Evolutionary conservation across 2,329 filamentous ascomycete genomes (phyloP).

Genomic region (Aspergillus oerlinghausenensis): DNA sequence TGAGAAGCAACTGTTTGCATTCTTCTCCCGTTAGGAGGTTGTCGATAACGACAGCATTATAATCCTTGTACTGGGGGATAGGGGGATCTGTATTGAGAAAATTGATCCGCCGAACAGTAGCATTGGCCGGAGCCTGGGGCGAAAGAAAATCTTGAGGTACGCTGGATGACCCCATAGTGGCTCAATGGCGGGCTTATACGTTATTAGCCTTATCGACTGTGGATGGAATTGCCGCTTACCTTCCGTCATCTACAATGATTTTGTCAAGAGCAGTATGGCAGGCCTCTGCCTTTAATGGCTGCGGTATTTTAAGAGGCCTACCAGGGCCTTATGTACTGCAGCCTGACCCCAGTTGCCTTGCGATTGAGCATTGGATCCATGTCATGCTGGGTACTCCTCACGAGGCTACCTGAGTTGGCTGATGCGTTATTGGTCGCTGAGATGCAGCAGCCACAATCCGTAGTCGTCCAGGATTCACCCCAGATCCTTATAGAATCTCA

Average conservation of each 20-base stretch:
- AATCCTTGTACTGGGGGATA: slow-evolving; percentile 50
- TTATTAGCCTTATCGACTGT: neutral
- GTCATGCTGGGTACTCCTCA: too few species aligned
- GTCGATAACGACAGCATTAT: slow-evolving; percentile 61
- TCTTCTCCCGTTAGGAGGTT: slow-evolving; percentile 59
- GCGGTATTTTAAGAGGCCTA: too few species aligned
- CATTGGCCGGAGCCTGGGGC: slow-evolving; percentile 36
- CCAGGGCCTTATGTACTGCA: too few species aligned
- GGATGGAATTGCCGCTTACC: neutral
- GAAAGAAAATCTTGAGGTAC: slow-evolving; percentile 24
- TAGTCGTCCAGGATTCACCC: too few species aligned
- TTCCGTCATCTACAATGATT: neutral
- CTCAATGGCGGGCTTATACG: neutral
- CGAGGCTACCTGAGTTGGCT: too few species aligned
- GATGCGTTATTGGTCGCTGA: too few species aligned
- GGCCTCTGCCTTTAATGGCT: too few species aligned
- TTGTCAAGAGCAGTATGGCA: neutral
- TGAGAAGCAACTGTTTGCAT: slow-evolving; percentile 54
- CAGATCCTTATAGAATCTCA: neutral
- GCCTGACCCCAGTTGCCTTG: too few species aligned
- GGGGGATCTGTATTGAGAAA: slow-evolving; percentile 43
- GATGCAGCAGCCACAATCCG: too few species aligned
- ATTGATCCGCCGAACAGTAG: slow-evolving; percentile 50
- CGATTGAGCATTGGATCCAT: too few species aligned
- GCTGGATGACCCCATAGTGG: neutral